Base-by-base conservation (phyloP, 352 stramenopile genomes). In the Phytophthora melonis region DNA sequence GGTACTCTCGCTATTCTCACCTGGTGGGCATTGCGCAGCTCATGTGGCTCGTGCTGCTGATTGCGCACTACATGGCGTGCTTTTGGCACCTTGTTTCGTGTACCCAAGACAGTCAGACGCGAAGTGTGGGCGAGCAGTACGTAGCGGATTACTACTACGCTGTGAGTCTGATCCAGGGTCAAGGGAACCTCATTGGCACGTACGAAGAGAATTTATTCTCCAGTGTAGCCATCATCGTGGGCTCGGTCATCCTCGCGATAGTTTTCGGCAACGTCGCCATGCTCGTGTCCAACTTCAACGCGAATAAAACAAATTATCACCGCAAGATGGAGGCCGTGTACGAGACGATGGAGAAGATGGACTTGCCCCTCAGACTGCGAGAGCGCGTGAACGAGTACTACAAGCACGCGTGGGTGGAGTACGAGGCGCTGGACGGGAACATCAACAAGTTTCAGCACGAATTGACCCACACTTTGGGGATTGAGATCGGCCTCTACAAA, bases 251-350 rank as follows among this genome's bases (percentile, higher is more conserved):
- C 3, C 62, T 91, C 7, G 83, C 81, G 6, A 76, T 89, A 10
- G 65, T 91, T 8, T 91, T 89, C 39, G 83, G 81, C 21, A 27
- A 89, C 53, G 83, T 92, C 3, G 75, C 71, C 3, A 78, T 90
- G 27, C 72, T 85, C 10, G 79, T 90, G 3, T 69, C 74, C 11
- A 90, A 81, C 41, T 86, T 90, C 43, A 83, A 79, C 34, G 74
- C 75, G 8, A 82, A 80, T 27, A 62, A 55, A 5, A 85, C 75
- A 3, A 80, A 63, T 41, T 93, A 89, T 59, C 72, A 82, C 21
- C 78, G 76, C 43, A 90, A 90, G 56, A 88, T 90, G 81, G 83
- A 90, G 32, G 39, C 50, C 16, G 74, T 91, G 8, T 80, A 87
- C 34, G 77, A 77, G 1, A 66, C 74, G 21, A 91, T 91, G 83